Evolutionary conservation across 225 moss, liverwort and hornwort genomes (phyloP).

Genomic region (Marchantia paleacea): DNA sequence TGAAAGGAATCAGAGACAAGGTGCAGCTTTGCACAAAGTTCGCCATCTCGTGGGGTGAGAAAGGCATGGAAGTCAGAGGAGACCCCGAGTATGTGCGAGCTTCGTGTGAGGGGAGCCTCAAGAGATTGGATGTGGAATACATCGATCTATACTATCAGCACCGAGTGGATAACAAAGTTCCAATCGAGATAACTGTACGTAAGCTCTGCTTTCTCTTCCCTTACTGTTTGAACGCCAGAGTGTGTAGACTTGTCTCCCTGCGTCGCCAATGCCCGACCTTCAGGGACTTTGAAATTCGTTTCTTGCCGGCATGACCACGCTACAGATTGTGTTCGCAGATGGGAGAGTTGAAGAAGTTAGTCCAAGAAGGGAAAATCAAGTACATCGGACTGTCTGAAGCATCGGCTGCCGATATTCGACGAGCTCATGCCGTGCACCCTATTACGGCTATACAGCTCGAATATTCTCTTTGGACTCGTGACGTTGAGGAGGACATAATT

Average conservation of each 20-base stretch:
- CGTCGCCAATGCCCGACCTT: too few species aligned
- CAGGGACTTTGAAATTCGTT: too few species aligned
- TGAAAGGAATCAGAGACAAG: slow-evolving; percentile 12
- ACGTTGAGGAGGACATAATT: slow-evolving; percentile 45
- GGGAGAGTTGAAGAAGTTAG: slow-evolving; percentile 46
- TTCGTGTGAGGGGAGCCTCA: slow-evolving; percentile 24
- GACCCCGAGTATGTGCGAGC: slow-evolving; percentile 10
- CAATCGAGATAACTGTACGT: slow-evolving; percentile 13
- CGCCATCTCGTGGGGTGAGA: neutral
- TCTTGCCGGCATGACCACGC: too few species aligned
- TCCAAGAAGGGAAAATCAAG: slow-evolving; percentile 50
- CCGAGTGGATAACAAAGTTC: slow-evolving; percentile 24
- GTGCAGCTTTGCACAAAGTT: slow-evolving; percentile 14
- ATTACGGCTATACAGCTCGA: slow-evolving; percentile 44
- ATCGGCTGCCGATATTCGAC: slow-evolving; percentile 36
- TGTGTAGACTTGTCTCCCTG: too few species aligned
- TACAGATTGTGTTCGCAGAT: slow-evolving; percentile 14
- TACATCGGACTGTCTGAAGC: slow-evolving; percentile 50
- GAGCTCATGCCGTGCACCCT: slow-evolving; percentile 50
- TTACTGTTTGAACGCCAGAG: too few species aligned
- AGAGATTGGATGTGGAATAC: slow-evolving; percentile 31
- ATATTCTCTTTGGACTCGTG: slow-evolving; percentile 47
- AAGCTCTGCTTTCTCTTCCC: neutral
- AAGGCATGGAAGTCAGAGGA: neutral
- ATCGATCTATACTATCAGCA: slow-evolving; percentile 41